Base-by-base conservation (phyloP, 2,329 filamentous ascomycete species). In the Penicillium frequentans region DNA sequence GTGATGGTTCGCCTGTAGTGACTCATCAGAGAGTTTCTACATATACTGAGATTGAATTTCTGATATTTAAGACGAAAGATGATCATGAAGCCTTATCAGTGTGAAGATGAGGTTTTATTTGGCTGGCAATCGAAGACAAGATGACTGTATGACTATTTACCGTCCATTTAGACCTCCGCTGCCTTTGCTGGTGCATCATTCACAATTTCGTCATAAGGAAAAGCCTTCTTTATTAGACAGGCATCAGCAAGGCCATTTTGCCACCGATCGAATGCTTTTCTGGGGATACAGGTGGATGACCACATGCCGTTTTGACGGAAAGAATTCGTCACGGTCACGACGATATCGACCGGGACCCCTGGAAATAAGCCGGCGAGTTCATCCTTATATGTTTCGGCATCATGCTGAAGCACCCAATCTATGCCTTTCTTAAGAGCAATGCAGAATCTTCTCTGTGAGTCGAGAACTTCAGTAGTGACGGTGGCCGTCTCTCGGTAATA, bases 291-390 rank as follows among this genome's bases (percentile, higher is more conserved):
- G 13, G 49, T 42, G 9, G 54, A 33, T 23, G 49, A 35, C 54
- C 54, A 56, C 54, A 56, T 56, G 24, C 54, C 54, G n/a, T 49
- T 49, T 16, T 16, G 49, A 35, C 54, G 54, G 21, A 56, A 56
- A 13, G 10, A 10, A n/a, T 56, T 56, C 8, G 49, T 52, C 2
- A 56, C 54, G 21, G 42, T 5, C 3, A 56, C 43, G n/a, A 37
- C 49, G 26, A 56, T n/a, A 43, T 56, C 31, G 19, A 56, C 19
- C 27, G 54, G 43, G 14, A 56, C n/a, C 35, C 31, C 24, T 7
- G 54, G 54, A 10, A 56, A 56, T 14, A 52, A 43, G 14, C 52
- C 49, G 33, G 49, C 48, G 8, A 56, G 54, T 19, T 56, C 54
- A n/a, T 56, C 54, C 26, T 44, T 23, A 33, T 42, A 56, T 3